These are phyloP conservation scores for Boletus pseudopeckii DNA, from an alignment of 768 basidiomycete species.

Conservation along the genomic window DNA sequence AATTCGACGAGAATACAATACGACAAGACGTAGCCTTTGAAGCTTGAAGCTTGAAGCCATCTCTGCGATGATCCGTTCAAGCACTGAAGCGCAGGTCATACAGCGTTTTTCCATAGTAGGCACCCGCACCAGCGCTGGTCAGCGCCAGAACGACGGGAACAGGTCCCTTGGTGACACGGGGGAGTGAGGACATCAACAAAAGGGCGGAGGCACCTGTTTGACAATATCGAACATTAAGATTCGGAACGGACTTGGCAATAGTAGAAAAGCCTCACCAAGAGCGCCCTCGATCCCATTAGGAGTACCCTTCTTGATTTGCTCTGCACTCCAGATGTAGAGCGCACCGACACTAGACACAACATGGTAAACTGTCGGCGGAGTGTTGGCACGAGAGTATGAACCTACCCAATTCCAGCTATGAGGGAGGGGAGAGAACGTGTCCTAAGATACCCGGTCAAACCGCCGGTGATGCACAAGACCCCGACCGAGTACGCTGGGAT, in stretches of 20 bases:
- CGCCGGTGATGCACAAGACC: conserved; percentile 71
- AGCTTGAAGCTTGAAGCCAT: neutral
- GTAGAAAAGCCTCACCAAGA: conserved; percentile 49
- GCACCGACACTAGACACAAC: conserved; percentile 57
- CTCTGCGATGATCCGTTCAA: conserved; percentile 1
- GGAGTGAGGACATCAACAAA: conserved; percentile 69
- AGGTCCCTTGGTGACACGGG: conserved; percentile 70
- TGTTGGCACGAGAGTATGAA: neutral
- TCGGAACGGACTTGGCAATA: neutral
- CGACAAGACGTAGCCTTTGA: neutral
- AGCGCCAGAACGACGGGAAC: conserved; percentile 62
- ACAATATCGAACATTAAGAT: neutral
- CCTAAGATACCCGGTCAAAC: conserved; percentile 65
- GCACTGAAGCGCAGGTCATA: conserved; percentile 33
- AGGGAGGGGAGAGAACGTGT: conserved; percentile 80
- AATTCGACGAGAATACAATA: conserved; percentile 10
- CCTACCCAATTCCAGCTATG: conserved; percentile 77
- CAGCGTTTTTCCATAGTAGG: conserved; percentile 66
- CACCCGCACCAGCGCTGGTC: conserved; percentile 55
- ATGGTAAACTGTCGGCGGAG: neutral
- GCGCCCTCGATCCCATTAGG: conserved; percentile 76
- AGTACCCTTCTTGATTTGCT: conserved; percentile 69
- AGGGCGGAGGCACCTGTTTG: conserved; percentile 69
- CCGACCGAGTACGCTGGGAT: conserved; percentile 80
- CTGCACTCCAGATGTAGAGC: conserved; percentile 76